Evolutionary conservation across 2,329 filamentous ascomycete species (phyloP), one percentile per base, ranked within the genome.

Genomic region (Talaromyces islandicus): DNA sequence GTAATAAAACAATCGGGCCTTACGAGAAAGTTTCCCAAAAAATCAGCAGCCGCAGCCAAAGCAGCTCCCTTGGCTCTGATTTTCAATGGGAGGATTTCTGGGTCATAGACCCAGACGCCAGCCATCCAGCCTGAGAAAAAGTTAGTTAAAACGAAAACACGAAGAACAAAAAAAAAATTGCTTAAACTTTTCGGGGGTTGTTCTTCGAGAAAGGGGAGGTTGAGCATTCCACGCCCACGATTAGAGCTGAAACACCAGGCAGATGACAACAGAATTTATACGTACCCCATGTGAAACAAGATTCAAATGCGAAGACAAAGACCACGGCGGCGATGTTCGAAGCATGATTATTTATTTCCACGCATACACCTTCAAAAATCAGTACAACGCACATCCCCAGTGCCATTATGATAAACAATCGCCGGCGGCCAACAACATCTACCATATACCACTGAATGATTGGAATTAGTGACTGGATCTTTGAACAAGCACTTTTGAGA

Each of bases 341-440:
- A 24, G 57, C 21, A 3, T 51, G 50, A 12, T 57, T 66, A 21
- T 62, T 62, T 41, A 64, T 65, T 4, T 60, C 60, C 11, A 68
- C 65, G 11, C 61, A 59, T 52, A 67, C 60, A 7, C 69, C 69
- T 58, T 70, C 68, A 11, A 63, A 63, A 9, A 73, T 72, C 75
- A 80, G 77, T 10, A 74, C 75, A 1, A 66, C 67, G 0, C 75
- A 72, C 75, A 78, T 78, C 6, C 78, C 35, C 10, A 68, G 70
- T 2, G 77, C 73, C 70, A 76, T 76, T 12, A 70, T 71, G 2
- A 77, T 48, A 7, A 75, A 38, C 52, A 73, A 54, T 12, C 67
- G 68, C 21, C 69, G 64, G 24, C 75, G 66, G 2, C 74, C 75
- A 19, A 76, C 61, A 11, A 73, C 67, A 50, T 77, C 74, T 48